Conservation (phyloP, 164 flowering plant genomes). For the Macadamia tetraphylla region DNA sequence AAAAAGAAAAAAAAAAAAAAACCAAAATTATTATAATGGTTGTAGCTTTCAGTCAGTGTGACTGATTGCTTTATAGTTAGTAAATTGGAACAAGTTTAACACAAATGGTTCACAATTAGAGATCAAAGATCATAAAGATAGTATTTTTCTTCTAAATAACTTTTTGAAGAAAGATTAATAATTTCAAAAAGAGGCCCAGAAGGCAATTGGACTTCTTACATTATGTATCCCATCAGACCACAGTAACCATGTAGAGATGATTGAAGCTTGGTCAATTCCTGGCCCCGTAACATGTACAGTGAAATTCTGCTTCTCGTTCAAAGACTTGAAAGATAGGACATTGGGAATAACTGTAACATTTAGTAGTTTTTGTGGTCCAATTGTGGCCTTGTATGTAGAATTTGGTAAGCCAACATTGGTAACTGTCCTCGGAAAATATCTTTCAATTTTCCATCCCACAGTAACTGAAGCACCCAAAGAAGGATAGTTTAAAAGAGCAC, state of each 20-base stretch:
- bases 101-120: too few relatives aligned
- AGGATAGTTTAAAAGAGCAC: slow-evolving; percentile 16
- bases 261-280: not conserved
- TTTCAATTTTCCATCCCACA: not conserved
- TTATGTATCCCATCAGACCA: slow-evolving; percentile 4
- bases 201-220: too few relatives aligned
- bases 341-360: not conserved
- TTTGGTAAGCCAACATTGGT: slow-evolving; percentile 24
- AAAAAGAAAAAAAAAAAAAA: too few relatives aligned
- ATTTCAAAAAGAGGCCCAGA: too few relatives aligned
- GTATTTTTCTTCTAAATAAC: too few relatives aligned
- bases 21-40: too few relatives aligned
- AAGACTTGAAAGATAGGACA: slow-evolving; percentile 3
- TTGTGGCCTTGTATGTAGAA: slow-evolving; percentile 12
- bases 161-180: too few relatives aligned
- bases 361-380: not conserved
- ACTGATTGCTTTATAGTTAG: too few relatives aligned
- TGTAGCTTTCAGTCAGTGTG: too few relatives aligned
- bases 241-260: not conserved
- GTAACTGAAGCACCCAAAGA: slow-evolving; percentile 8
- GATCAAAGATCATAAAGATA: too few relatives aligned
- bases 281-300: not conserved
- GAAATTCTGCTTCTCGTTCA: slow-evolving; percentile 6
- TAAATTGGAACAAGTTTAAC: too few relatives aligned
- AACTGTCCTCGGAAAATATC: slow-evolving; percentile 15